A percentile compares a stretch with the other conserved stretches of the same genome.
These are phyloP conservation scores for Albizia julibrissin DNA, from an alignment of 306 rosid genomes.

Conservation along the genomic window DNA sequence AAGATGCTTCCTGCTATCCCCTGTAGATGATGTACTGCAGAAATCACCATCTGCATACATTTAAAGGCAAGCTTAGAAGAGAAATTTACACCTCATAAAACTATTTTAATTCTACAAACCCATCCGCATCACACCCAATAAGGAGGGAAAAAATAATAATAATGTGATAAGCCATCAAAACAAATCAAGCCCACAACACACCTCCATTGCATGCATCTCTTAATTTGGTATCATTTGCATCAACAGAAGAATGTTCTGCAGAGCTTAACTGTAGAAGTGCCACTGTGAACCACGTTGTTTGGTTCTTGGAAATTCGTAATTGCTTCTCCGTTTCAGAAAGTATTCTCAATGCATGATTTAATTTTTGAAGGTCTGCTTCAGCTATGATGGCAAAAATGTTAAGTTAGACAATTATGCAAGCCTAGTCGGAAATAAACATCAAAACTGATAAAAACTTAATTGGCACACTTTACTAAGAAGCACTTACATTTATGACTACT, in stretches of 20 bases:
- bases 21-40: conserved; percentile 36
- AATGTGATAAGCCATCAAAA: neutral
- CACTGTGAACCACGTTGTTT: conserved; percentile 83
- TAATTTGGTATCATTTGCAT: conserved; percentile 49
- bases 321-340: conserved; percentile 85
- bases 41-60: conserved; percentile 38
- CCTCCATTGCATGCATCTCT: conserved; percentile 46
- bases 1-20: conserved; percentile 45
- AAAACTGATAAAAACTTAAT: conserved; percentile 1
- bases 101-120: neutral
- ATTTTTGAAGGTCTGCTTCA: conserved; percentile 69
- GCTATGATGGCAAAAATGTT: conserved; percentile 46
- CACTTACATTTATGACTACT: conserved; percentile 61
- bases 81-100: conserved; percentile 4
- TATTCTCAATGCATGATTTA: conserved; percentile 68
- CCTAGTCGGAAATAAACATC: conserved; percentile 2
- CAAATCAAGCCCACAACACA: conserved; percentile 7
- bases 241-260: conserved; percentile 47
- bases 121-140: neutral
- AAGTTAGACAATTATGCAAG: conserved; percentile 17
- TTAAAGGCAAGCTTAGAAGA: conserved; percentile 30
- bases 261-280: conserved; percentile 85
- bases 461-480: neutral
- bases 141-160: neutral
- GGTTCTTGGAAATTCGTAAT: conserved; percentile 76